Base-by-base conservation (phyloP, 2,329 filamentous ascomycete species). In the Penicillium janthinellum region DNA sequence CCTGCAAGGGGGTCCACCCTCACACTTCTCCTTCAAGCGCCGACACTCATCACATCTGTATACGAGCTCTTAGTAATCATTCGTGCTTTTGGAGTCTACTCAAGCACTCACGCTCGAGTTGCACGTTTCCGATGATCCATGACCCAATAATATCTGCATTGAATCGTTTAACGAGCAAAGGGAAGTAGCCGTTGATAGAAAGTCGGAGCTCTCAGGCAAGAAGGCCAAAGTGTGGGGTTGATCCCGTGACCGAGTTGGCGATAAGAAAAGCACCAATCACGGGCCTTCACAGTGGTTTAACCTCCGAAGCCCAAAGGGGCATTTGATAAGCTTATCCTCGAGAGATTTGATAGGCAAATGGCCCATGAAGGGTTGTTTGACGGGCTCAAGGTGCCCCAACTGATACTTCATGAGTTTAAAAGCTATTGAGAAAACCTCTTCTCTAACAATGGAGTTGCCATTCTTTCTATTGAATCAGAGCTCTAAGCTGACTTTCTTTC, bases 21-120 rank as follows among this genome's bases (percentile, higher is more conserved):
- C 57, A 47, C 57, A 59, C 34, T 59, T 59, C 57, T 59, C 57
- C 22, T 59, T 59, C 20, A 59, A 28, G 4, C 53, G 53, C 35
- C 52, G 44, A 28, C 57, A 59, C 34, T 56, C 57, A 34, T 59
- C 52, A 48, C 57, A 59, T 34, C 57, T 59, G 45, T 1, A 39
- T 1, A 22, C 15, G 15, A n/a, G n/a, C 34, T 34, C 6, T 53
- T 28, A 52, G 49, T n/a, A 1, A 28, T 17, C 17, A 14, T 4
- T 52, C 20, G 5, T 10, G 14, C 2, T 5, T 6, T n/a, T 39
- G 5, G 1, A 22, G 1, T 22, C 8, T 1, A 5, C 8, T 14
- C 34, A 12, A 5, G 17, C 14, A 52, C 49, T n/a, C 28, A 39
- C 37, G 49, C 49, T 39, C 49, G 35, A 28, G 15, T 28, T 8